Evolutionary conservation across 306 rosid species (phyloP).

Genomic region (Oxytropis ochrocephala): DNA sequence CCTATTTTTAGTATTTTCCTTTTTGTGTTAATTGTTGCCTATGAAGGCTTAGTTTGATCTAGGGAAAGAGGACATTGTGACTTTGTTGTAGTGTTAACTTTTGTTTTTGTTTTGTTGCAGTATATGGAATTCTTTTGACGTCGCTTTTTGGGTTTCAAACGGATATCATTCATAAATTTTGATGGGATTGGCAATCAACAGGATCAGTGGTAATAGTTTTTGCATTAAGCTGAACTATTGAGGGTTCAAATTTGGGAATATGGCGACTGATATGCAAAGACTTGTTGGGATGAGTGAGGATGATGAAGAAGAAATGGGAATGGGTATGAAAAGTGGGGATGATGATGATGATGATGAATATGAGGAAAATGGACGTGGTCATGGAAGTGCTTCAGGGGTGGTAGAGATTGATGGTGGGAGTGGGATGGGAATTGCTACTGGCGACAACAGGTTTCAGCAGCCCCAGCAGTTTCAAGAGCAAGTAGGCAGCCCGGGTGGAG

Average conservation of each 20-base stretch:
- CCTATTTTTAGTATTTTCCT: background rate
- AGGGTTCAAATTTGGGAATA: conserved; percentile 30
- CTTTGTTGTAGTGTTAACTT: background rate
- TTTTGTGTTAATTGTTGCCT: background rate
- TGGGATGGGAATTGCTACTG: conserved; percentile 44
- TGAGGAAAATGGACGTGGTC: conserved; percentile 46
- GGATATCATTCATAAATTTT: conserved; percentile 7
- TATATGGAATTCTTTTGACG: conserved; percentile 10
- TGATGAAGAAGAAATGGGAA: conserved; percentile 84
- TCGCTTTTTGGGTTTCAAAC: conserved; percentile 6
- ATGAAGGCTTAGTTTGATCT: background rate
- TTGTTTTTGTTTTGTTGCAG: conserved; percentile 17
- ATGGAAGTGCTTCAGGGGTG: conserved; percentile 36
- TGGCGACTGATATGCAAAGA: conserved; percentile 77
- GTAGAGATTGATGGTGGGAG: conserved; percentile 63
- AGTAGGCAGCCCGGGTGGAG: conserved; percentile 71
- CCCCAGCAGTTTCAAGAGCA: conserved; percentile 64
- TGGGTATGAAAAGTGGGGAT: conserved; percentile 88
- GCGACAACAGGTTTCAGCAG: conserved; percentile 53
- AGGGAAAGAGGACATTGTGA: background rate
- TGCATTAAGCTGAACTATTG: conserved; percentile 5
- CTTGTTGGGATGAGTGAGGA: conserved; percentile 83
- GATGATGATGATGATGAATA: conserved; percentile 47
- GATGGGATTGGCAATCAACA: conserved; percentile 16
- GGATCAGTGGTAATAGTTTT: conserved; percentile 1